Evolutionary conservation across 2,329 filamentous ascomycete genomes (phyloP), one percentile per base, ranked within the genome.

Genomic region (Fusarium avenaceum): DNA sequence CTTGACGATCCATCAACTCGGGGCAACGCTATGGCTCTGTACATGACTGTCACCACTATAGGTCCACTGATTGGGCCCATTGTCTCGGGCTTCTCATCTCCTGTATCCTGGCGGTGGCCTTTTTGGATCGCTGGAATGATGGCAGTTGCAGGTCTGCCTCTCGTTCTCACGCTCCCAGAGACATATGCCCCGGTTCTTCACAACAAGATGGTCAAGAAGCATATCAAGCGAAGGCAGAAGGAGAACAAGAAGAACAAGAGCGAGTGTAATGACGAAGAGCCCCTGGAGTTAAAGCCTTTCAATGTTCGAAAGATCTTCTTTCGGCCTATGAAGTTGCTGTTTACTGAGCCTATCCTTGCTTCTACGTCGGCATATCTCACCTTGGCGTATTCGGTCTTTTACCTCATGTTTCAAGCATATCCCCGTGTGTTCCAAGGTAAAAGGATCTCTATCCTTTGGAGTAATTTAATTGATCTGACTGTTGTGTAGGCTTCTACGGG

Each of bases 161-260:
- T 78, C 2, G 75, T 78, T 1, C 66, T 84, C 22, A 69, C 79
- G 8, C 64, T 83, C 1, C 82, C 82, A 3, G 82, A 84, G 63
- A 84, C 82, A 2, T 87, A 85, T 67, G 80, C 80, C 0, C 84
- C 84, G 0, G 82, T 86, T 5, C 78, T 87, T 14, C 80, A 88
- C 28, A 80, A 83, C 55, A 81, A 78, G 52, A 83, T 84, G 8
- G 84, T 85, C 0, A 76, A 79, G 42, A 81, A 74, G 40, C 76
- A 86, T 19, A 81, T 80, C 7, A 82, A 85, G 66, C 83, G 84
- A 65, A 79, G 84, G 2, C 19, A 50, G 19, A 44, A 54, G 42
- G 75, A 85, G n/a, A 81, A 80, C 8, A 82, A 85, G 65, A 83
- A 84, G 67, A 79, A 84, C 4, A 28, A 40, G 17, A n/a, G 20